phyloP scores from a whole-genome alignment of 2,329 filamentous ascomycete genomes.

The Pseudocercospora crystallina region DNA sequence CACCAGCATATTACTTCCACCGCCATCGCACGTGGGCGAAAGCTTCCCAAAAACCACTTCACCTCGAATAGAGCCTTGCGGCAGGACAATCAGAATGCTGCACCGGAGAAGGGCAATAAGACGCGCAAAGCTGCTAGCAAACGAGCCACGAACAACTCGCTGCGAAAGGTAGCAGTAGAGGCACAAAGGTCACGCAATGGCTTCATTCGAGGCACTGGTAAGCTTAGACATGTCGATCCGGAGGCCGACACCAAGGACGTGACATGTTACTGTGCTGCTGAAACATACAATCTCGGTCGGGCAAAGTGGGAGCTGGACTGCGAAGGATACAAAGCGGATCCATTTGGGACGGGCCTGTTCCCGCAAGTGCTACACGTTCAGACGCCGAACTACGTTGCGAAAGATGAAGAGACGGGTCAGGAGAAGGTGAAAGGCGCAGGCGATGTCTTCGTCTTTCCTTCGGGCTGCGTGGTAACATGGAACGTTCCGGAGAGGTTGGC shows the following conservation, averaged over 20 bases:
- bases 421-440: constrained; percentile 46
- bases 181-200: constrained; percentile 63
- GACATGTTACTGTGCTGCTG: constrained; percentile 67
- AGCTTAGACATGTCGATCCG: constrained; percentile 46
- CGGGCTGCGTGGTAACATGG: constrained; percentile 91
- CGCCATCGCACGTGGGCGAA: constrained; percentile 17
- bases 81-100: constrained; percentile 19
- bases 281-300: constrained; percentile 61
- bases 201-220: constrained; percentile 51
- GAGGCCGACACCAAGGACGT: constrained; percentile 51
- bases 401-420: constrained; percentile 48
- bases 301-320: constrained; percentile 58
- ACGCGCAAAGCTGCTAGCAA: constrained; percentile 53
- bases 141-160: constrained; percentile 64
- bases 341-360: constrained; percentile 60
- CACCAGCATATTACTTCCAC: constrained; percentile 23
- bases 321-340: constrained; percentile 63
- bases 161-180: constrained; percentile 82
- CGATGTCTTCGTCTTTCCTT: constrained; percentile 94
- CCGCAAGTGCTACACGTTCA: constrained; percentile 65
- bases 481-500: constrained; percentile 76
- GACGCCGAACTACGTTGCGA: constrained; percentile 40
- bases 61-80: constrained; percentile 20
- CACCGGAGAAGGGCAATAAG: constrained; percentile 7
- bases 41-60: constrained; percentile 29